Evolutionary conservation across 2,329 filamentous ascomycete genomes (phyloP), one percentile per base, ranked within the genome.

Genomic region (Alternaria incomplexa): DNA sequence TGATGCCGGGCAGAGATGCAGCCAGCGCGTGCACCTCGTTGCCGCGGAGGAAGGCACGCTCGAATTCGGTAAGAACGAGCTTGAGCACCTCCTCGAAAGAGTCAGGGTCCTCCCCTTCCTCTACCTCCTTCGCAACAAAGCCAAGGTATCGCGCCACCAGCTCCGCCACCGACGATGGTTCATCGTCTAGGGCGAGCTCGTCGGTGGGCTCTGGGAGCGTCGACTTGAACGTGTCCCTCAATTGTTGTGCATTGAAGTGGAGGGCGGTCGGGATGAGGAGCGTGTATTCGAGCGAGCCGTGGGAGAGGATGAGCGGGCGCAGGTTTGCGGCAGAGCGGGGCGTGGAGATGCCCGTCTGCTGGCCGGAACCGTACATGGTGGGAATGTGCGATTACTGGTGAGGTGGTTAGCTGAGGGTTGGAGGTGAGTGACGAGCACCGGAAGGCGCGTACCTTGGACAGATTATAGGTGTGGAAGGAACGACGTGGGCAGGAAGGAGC

Each of bases 101-200:
- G 67, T 93, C 93, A 69, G 93, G 91, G 51, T 97, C 95, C 77
- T 98, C 96, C 60, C 93, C 93, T 74, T 96, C 92, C 58, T 97
- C 93, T 43, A 97, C 91, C 83, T 97, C 92, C 67, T 88, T 85
- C 68, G 95, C 93, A 64, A 97, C 88, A 79, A 93, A 96, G 73
- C 93, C 93, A 78, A 99, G 89, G 82, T 97, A 99, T 79, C 95
- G 89, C 65, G 93, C 94, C 30, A 99, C 93, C 64, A 99, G 87
- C 84, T 99, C 96, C 47, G 93, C 85, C 50, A 94, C 89, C 23
- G 96, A 99, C 40, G 96, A 98, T n/a, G 96, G 96, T 85, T 99
- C 96, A 74, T 99, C 96, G 85, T 99, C 96, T 79, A 95, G 93
- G 65, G 96, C 96, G 68, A 98, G 89, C 85, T 99, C 96, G 80